Evolutionary conservation across 805 yeast genomes (phyloP), one percentile per base, ranked within the genome.

Genomic region (Wickerhamiella musiphila): DNA sequence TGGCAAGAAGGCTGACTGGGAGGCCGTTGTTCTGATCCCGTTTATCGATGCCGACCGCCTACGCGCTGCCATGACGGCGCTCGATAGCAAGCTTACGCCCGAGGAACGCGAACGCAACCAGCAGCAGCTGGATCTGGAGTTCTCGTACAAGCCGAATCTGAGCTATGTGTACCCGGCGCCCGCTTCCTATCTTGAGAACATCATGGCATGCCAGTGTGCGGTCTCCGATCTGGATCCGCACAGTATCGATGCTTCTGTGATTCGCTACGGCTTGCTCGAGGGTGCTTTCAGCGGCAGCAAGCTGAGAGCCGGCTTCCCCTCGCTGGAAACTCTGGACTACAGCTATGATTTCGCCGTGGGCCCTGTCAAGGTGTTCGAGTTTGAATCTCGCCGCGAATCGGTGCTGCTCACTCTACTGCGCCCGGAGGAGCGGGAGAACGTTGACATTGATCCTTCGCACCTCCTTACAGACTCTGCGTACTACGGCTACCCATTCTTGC

Each of bases 1-100:
- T 51, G 98, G 96, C 27, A 90, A 90, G 52, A 79, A 83, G 34
- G 93, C 90, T 2, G 76, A 82, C 31, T 90, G 98, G 98, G 96
- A 90, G 58, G 95, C 95, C 8, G 94, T 90, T 35, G 94, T 90
- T 5, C 66, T 81, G 46, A 66, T 90, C 36, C 74, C 92, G 4
- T 90, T 90, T 62, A 95, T 90, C 28, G 95, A 90, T 43, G 82
- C 78, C 47, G 55, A 67, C 19, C 65, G 90, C 38, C 63, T 90
- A 35, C 57, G 76, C 20, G 71, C 63, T 3, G 86, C 86, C 1
- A 68, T 90, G 67, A 60, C 56, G 29, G 79, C 93, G 2, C 54
- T 64, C 26, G 78, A 79, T 35, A 47, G 57, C 1, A 65, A 63
- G 38, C 58, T 90, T 35, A 59, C 73, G 1, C 67, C 76, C 0